Evolutionary conservation across 345 rosid genomes (phyloP).

Genomic region (Brassica napus): Da-Ae NC_063449.1:5312501-5313000

Average conservation of each 20-base stretch:
- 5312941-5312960: not conserved
- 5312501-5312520: no score
- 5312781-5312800: not conserved
- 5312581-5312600: no score
- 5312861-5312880: not conserved
- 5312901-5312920: not conserved
- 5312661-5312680: conserved; percentile 58
- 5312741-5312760: conserved; percentile 21
- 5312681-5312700: conserved; percentile 55
- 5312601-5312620: conserved; percentile 85
- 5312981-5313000: no score
- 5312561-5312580: no score
- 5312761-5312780: conserved; percentile 2
- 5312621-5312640: conserved; percentile 66
- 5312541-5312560: no score
- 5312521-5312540: no score
- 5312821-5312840: conserved; percentile 27
- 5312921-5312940: not conserved
- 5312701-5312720: conserved; percentile 49
- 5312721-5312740: conserved; percentile 41
- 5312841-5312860: conserved; percentile 45
- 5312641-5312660: conserved; percentile 70
- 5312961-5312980: no score
- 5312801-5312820: not conserved
- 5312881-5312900: not conserved